Conservation (phyloP, 2,329 filamentous ascomycete species). For the Gaeumannomyces tritici region DNA sequence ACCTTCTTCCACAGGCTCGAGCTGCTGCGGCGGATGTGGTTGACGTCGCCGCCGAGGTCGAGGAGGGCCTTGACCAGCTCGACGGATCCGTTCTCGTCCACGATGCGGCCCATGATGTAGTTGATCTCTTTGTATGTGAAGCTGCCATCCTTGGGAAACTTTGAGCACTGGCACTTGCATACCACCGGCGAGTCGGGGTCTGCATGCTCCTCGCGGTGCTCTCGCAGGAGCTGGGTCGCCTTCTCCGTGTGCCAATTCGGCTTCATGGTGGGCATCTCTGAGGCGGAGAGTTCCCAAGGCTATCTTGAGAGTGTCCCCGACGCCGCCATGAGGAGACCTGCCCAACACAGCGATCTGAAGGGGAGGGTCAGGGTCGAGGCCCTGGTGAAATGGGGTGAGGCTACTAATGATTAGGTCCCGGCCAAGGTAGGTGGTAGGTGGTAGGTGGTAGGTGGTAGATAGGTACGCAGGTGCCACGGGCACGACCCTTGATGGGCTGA, state of each 20-base stretch:
- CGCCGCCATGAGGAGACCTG: neutral
- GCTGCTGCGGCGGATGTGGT: slow-evolving; percentile 12
- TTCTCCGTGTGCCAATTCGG: slow-evolving; percentile 1
- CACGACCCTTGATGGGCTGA: neutral
- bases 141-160: slow-evolving; percentile 20
- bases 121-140: slow-evolving; percentile 16
- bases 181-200: slow-evolving; percentile 2
- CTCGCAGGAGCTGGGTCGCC: slow-evolving; percentile 1
- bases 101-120: slow-evolving; percentile 13
- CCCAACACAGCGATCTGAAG: neutral
- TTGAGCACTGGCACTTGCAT: slow-evolving; percentile 13
- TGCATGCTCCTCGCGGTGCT: slow-evolving; percentile 4
- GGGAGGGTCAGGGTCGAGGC: too few species aligned
- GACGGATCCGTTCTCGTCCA: slow-evolving; percentile 14
- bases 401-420: neutral
- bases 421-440: too few species aligned
- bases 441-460: too few species aligned
- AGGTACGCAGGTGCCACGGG: neutral
- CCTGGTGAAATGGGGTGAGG: neutral
- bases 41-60: slow-evolving; percentile 16
- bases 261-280: neutral
- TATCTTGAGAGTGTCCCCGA: neutral
- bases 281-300: neutral
- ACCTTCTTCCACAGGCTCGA: slow-evolving; percentile 13
- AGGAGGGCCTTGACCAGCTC: slow-evolving; percentile 15